Evolutionary conservation across 495 filamentous ascomycete genomes (phyloP).

Genomic region (Penicillium parvum): DNA sequence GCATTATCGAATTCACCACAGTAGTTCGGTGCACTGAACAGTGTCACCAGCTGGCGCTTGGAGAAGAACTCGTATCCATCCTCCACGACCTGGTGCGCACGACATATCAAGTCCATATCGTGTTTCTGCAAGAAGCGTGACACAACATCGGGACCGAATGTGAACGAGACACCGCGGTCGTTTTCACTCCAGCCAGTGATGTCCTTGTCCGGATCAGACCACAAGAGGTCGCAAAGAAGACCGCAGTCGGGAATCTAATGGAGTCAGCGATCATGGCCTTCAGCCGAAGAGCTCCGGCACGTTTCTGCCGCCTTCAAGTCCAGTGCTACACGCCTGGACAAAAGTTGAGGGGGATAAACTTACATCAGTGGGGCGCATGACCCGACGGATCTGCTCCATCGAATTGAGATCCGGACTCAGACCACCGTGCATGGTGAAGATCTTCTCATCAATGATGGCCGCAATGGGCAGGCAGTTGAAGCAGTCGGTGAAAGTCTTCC

Average conservation of each 20-base stretch:
- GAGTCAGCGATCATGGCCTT: constrained; percentile 48
- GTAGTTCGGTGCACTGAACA: constrained; percentile 98
- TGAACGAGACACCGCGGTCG: constrained; percentile 97
- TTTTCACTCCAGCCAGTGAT: constrained; percentile 99
- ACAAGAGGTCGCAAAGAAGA: constrained; percentile 92
- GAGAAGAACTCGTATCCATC: constrained; percentile 99
- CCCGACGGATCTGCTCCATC: constrained; percentile 98
- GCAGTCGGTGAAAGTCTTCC: constrained; percentile 99
- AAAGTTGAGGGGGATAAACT: constrained; percentile 28
- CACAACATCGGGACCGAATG: constrained; percentile 97
- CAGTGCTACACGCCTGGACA: no score
- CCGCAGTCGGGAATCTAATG: constrained; percentile 95
- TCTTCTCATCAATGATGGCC: constrained; percentile 99
- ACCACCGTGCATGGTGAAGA: constrained; percentile 99
- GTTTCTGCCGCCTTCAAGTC: no score
- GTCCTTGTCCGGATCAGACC: constrained; percentile 99
- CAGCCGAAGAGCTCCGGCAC: constrained; percentile 36
- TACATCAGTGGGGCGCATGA: constrained; percentile 99
- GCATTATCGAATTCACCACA: constrained; percentile 99
- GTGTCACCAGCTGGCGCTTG: constrained; percentile 92
- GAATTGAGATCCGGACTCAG: constrained; percentile 97
- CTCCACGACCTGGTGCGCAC: constrained; percentile 97
- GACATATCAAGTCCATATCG: constrained; percentile 99
- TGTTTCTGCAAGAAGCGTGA: constrained; percentile 98
- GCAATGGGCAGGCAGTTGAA: constrained; percentile 99